Evolutionary conservation across 2,329 filamentous ascomycete genomes (phyloP).

Genomic region (Metarhizium robertsii): DNA sequence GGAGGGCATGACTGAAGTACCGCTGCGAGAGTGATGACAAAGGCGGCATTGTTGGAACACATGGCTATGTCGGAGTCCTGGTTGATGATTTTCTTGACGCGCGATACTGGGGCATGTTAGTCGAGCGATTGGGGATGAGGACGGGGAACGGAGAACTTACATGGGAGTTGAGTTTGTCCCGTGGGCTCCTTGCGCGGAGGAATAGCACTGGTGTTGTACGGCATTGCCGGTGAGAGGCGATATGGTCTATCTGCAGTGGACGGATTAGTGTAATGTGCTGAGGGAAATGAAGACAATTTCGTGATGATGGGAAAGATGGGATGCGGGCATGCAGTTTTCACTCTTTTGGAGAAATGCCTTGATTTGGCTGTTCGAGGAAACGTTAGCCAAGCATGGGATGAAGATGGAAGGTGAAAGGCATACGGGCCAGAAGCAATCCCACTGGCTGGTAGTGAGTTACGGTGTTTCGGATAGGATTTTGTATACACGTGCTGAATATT

Average conservation of each 20-base stretch:
- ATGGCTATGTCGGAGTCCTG: slow-evolving; percentile 77
- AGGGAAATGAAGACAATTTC: too few species aligned
- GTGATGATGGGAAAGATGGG: too few species aligned
- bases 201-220: slow-evolving; percentile 81
- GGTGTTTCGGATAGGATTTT: too few species aligned
- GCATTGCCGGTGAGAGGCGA: slow-evolving; percentile 45
- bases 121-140: slow-evolving; percentile 3
- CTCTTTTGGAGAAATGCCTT: too few species aligned
- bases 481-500: too few species aligned
- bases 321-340: too few species aligned
- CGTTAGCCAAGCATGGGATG: too few species aligned
- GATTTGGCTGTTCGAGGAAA: too few species aligned
- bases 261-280: neutral
- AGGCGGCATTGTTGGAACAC: slow-evolving; percentile 89
- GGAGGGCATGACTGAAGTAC: slow-evolving; percentile 28
- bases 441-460: too few species aligned
- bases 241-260: neutral
- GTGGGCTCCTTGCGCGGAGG: slow-evolving; percentile 73
- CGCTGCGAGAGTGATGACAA: slow-evolving; percentile 85
- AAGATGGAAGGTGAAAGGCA: too few species aligned
- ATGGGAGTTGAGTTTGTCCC: slow-evolving; percentile 73
- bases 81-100: slow-evolving; percentile 91
- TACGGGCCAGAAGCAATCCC: too few species aligned
- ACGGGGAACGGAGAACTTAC: slow-evolving; percentile 43
- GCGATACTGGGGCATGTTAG: slow-evolving; percentile 54